Conservation (phyloP, 1,139 yeast species). For the Saccharomyces hybrid region DNA sequence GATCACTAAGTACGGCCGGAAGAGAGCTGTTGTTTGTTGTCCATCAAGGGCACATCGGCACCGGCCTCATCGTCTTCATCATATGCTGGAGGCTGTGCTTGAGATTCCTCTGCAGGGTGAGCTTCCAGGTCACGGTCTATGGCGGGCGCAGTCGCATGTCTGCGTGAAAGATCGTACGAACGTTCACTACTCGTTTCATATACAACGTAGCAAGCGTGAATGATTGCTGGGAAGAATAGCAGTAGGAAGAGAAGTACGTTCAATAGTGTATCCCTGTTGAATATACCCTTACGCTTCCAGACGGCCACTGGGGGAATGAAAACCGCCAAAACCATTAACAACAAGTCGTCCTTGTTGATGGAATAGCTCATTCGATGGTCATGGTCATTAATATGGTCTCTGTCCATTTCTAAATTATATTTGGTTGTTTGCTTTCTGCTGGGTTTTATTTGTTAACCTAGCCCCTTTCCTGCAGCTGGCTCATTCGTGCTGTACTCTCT, state of each 20-base stretch:
- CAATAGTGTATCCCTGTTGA: constrained; percentile 21
- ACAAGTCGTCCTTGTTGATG: constrained; percentile 22
- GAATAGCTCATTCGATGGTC: constrained; percentile 8
- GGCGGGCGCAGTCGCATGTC: background rate
- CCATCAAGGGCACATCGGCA: background rate
- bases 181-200: constrained; percentile 23
- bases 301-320: constrained; percentile 27
- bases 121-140: background rate
- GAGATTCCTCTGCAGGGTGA: background rate
- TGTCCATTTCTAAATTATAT: background rate
- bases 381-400: background rate
- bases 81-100: background rate
- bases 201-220: constrained; percentile 26
- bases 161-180: background rate
- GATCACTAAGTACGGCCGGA: background rate
- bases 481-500: background rate
- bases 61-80: background rate
- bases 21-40: background rate
- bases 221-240: constrained; percentile 24
- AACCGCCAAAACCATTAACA: constrained; percentile 17
- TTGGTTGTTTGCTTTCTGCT: background rate
- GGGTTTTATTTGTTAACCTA: background rate
- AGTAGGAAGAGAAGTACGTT: constrained; percentile 19
- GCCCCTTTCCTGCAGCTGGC: background rate
- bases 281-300: constrained; percentile 23